Evolutionary conservation across 2,329 filamentous ascomycete species (phyloP).

Genomic region (Ophiostoma populinum): DNA sequence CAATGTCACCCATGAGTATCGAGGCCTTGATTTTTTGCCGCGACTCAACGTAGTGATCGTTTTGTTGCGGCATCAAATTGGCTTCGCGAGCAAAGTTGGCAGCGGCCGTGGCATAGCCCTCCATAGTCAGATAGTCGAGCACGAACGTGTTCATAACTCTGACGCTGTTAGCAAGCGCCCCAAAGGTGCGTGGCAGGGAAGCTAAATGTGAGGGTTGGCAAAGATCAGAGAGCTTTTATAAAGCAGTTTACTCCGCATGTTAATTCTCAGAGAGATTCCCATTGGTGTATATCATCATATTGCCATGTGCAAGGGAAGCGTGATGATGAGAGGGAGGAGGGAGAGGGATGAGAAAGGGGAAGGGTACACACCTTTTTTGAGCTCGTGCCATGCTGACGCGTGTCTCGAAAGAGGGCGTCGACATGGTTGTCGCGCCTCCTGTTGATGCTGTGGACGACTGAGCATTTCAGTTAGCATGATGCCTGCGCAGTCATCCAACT

Average conservation of each 20-base stretch:
- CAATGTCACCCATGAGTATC: conserved; percentile 74
- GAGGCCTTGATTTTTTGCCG: conserved; percentile 70
- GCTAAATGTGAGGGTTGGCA: too few relatives aligned
- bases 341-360: too few relatives aligned
- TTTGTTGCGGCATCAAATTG: conserved; percentile 60
- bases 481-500: not conserved
- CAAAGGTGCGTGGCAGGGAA: not conserved
- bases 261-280: conserved; percentile 99
- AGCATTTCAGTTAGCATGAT: conserved; percentile 2
- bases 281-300: conserved; percentile 79
- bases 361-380: conserved; percentile 56
- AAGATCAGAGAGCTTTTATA: conserved; percentile 26
- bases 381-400: conserved; percentile 72
- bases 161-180: conserved; percentile 5
- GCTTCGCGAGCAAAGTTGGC: conserved; percentile 89
- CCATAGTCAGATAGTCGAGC: conserved; percentile 91
- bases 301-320: conserved; percentile 13
- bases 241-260: conserved; percentile 76
- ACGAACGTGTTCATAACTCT: conserved; percentile 83
- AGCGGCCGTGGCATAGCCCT: conserved; percentile 84
- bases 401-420: conserved; percentile 57
- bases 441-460: conserved; percentile 59
- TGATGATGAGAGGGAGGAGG: conserved; percentile 3
- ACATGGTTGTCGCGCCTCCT: conserved; percentile 49
- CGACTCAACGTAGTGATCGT: conserved; percentile 54